Base-by-base conservation (phyloP, 2,329 filamentous ascomycete genomes). In the Fusarium luffae region DNA sequence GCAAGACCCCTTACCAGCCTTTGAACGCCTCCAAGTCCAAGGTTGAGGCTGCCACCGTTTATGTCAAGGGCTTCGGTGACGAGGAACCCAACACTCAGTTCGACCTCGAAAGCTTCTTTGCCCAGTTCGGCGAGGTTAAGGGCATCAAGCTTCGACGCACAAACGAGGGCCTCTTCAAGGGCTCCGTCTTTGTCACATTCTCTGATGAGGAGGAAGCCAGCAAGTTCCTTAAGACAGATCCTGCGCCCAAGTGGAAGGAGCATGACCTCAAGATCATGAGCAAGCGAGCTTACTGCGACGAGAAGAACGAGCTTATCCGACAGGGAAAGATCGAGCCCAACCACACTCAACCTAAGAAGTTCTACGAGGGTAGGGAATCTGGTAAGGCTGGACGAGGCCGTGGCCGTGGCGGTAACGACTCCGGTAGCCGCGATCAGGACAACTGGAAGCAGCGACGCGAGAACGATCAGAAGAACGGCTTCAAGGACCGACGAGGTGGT, bases 181-280 rank as follows among this genome's bases (percentile, higher is more conserved):
- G 95, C 73, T 97, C 93, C 72, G 93, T 97, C 62, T 98, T 98
- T 78, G 93, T 97, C 71, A 95, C 98, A 81, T 99, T 98, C 80
- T 86, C 88, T 67, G 88, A 88, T 51, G 91, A 94, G 76, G 93
- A 97, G 72, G 86, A 89, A 23, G 90, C 93, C 75, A 86, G 94
- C 79, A 89, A 89, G 63, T 99, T 99, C 82, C 83, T 98, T 66
- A 89, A 84, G 16, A 83, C 93, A 42, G 92, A 97, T 57, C 90
- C 93, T 21, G 90, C 92, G 79, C 96, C 96, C 63, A 88, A 90
- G 79, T 99, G 90, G 89, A 90, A 97, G 80, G 94, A 87, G 54
- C 85, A 92, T 71, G 90, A 93, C 34, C 85, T 98, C 54, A 83
- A 90, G 78, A 90, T 96, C 82, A 94, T 93, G 89, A 90, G 89